Base-by-base conservation (phyloP, 2,329 filamentous ascomycete genomes). In the Chalara sp. region DNA sequence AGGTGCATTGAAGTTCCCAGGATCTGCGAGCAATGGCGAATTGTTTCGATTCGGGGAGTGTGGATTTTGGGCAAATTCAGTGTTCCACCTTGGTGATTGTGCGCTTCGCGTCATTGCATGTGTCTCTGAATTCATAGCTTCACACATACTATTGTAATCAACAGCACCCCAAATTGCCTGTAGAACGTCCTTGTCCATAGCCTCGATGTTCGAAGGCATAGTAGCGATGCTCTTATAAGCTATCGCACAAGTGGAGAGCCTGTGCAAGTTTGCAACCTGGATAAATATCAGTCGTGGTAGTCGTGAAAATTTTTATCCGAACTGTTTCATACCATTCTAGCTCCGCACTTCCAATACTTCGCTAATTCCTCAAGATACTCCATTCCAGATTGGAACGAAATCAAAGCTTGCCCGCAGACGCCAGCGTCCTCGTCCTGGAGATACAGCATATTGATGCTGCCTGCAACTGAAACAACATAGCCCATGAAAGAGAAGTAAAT, bases 401-500 rank as follows among this genome's bases (percentile, higher is more conserved):
- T 52, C 29, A 44, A 41, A 12, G 41, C 11, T 21, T 45, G n/a
- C 31, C 48, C 33, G 37, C 33, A 44, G 21, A 44, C 13, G 29
- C n/a, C 12, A 48, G 50, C 50, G 39, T 52, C 40, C 11, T 10
- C 21, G 33, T 52, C 44, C 5, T 52, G 28, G 21, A 50, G 32
- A 37, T 32, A 53, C 33, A 53, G n/a, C 11, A 43, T 50, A 35
- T 53, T 47, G 30, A 53, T 50, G 32, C 51, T 37, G 6, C 30
- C 48, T 30, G 41, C 30, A n/a, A 67, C 53, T 21, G 62, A 60
- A n/a, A 63, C 57, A 33, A 61, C 65, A 45, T 68, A 68, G 4
- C 65, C 59, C 46, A 64, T 66, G 46, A 67, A 67, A 0, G 64
- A 66, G 1, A 64, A 63, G 46, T 61, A 56, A 6, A 59, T 42